Evolutionary conservation across 2,329 filamentous ascomycete genomes (phyloP).

Genomic region (Rutstroemia sp.): DNA sequence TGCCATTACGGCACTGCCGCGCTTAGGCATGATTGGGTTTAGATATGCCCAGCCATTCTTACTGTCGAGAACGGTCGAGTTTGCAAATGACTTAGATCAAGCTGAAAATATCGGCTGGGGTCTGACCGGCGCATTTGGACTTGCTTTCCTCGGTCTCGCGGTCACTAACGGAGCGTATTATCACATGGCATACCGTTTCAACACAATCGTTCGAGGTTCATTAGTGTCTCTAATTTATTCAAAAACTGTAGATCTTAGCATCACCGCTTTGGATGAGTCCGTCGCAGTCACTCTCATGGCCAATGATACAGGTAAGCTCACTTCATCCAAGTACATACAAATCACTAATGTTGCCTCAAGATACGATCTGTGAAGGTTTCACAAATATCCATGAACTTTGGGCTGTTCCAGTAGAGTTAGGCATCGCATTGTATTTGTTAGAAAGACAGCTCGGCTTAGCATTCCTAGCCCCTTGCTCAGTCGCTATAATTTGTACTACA

Average conservation of each 20-base stretch:
- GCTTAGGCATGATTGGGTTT: constrained; percentile 14
- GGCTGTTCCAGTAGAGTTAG: constrained; percentile 25
- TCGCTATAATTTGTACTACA: constrained; percentile 25
- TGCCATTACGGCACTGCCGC: constrained; percentile 10
- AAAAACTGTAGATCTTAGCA: constrained; percentile 23
- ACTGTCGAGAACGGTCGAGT: constrained; percentile 11
- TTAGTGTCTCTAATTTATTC: constrained; percentile 23
- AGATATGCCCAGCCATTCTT: constrained; percentile 18
- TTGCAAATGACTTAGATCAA: constrained; percentile 6
- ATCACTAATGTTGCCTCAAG: constrained; percentile 7
- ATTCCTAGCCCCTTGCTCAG: constrained; percentile 18
- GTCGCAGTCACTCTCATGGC: constrained; percentile 12
- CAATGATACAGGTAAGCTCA: constrained; percentile 6
- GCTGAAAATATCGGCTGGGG: constrained; percentile 15
- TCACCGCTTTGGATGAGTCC: constrained; percentile 22
- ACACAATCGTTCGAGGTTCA: constrained; percentile 21
- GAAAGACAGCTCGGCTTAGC: constrained; percentile 25
- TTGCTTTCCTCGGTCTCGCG: constrained; percentile 25
- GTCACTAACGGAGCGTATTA: constrained; percentile 18
- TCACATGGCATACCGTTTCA: constrained; percentile 15
- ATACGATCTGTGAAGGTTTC: constrained; percentile 25
- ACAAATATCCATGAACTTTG: constrained; percentile 27
- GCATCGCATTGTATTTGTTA: constrained; percentile 26
- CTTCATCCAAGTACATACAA: background rate
- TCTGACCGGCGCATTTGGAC: constrained; percentile 16